These are phyloP conservation scores for Tirmania nivea DNA, from an alignment of 495 filamentous ascomycete species.

Conservation along the genomic window DNA sequence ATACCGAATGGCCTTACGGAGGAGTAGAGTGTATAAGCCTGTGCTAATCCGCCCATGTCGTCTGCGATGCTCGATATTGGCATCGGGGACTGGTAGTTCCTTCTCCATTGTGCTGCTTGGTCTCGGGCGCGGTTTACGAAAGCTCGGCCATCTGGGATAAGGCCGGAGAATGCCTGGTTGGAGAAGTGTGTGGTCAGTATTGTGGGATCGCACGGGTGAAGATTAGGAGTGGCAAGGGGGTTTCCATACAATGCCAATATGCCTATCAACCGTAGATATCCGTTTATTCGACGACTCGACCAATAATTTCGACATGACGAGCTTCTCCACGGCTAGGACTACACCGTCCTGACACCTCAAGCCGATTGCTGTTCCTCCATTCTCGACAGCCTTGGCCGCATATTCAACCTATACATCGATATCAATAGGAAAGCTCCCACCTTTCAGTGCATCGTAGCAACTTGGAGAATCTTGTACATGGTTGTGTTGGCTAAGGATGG, in stretches of 20 bases:
- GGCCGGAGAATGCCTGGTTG: slow-evolving; percentile 65
- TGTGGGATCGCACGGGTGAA: not conserved
- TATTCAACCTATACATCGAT: slow-evolving; percentile 89
- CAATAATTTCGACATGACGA: slow-evolving; percentile 81
- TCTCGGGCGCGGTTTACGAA: slow-evolving; percentile 86
- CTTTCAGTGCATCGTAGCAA: no score
- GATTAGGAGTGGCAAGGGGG: not conserved
- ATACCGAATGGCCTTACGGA: slow-evolving; percentile 91
- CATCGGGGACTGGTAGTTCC: slow-evolving; percentile 77
- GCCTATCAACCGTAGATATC: slow-evolving; percentile 81
- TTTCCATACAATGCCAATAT: slow-evolving; percentile 66
- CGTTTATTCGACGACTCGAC: slow-evolving; percentile 88
- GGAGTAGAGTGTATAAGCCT: slow-evolving; percentile 91
- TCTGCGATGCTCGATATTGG: slow-evolving; percentile 64
- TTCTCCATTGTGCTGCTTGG: slow-evolving; percentile 74
- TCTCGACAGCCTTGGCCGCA: slow-evolving; percentile 94
- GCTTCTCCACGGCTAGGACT: slow-evolving; percentile 88
- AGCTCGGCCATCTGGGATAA: slow-evolving; percentile 85
- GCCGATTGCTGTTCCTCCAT: slow-evolving; percentile 87
- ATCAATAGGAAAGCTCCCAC: no score
- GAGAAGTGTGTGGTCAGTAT: not conserved
- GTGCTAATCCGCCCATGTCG: slow-evolving; percentile 83
- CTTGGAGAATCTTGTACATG: no score
- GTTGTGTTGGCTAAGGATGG: no score
- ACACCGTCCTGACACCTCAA: slow-evolving; percentile 96